These are phyloP conservation scores for Rhizophora apiculata DNA, from an alignment of 345 rosid species.

Conservation along the genomic window DNA sequence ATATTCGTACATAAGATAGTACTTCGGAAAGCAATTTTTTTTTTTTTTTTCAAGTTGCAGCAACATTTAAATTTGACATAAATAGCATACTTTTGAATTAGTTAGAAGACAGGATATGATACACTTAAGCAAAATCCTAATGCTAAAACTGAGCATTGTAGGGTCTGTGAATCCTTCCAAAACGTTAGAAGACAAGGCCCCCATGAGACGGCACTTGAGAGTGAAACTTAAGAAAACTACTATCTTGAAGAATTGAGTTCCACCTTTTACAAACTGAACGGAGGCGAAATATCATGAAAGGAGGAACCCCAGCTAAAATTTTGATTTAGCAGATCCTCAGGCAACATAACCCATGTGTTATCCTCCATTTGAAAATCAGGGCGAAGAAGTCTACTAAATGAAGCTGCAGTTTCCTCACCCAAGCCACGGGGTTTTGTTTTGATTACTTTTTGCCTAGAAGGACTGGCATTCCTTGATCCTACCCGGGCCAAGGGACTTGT, in stretches of 20 bases:
- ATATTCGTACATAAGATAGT: too few relatives aligned
- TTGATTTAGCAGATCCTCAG: conserved; percentile 91
- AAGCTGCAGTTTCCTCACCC: conserved; percentile 80
- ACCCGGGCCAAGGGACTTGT: conserved; percentile 70
- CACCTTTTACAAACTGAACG: conserved; percentile 82
- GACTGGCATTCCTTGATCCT: conserved; percentile 83
- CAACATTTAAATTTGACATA: too few relatives aligned
- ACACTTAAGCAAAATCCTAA: not conserved
- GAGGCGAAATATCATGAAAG: conserved; percentile 85
- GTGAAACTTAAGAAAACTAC: conserved; percentile 81
- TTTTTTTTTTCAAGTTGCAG: too few relatives aligned
- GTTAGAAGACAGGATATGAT: too few relatives aligned
- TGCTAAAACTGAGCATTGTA: conserved; percentile 87
- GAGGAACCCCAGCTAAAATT: conserved; percentile 87
- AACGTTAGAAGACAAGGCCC: conserved; percentile 92
- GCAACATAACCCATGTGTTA: conserved; percentile 91
- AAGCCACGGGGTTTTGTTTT: conserved; percentile 95
- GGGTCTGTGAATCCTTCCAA: conserved; percentile 85
- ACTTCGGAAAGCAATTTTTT: too few relatives aligned
- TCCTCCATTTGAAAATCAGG: conserved; percentile 89
- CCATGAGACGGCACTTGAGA: conserved; percentile 54
- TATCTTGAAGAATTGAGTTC: conserved; percentile 87
- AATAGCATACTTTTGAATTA: too few relatives aligned
- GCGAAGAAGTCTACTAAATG: conserved; percentile 65
- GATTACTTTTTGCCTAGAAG: conserved; percentile 73